phyloP scores from a whole-genome alignment of 345 rosid genomes.

The Acer campestre region DNA sequence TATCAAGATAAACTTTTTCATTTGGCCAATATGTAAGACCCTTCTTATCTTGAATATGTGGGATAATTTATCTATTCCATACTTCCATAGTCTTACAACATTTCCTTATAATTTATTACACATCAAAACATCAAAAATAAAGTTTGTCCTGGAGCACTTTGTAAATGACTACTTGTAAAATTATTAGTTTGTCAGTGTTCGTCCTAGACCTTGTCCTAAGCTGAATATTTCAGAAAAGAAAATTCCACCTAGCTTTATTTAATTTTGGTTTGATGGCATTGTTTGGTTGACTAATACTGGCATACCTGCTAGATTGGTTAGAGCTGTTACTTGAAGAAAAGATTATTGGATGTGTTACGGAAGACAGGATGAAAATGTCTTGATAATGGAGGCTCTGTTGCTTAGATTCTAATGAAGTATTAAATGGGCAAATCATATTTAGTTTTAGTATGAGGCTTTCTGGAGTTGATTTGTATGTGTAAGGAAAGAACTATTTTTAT shows the following conservation, averaged over 20 bases:
- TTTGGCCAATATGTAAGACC: background rate
- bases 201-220: background rate
- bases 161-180: background rate
- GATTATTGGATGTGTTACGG: background rate
- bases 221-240: background rate
- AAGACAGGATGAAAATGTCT: background rate
- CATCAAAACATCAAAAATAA: background rate
- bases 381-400: background rate
- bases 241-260: background rate
- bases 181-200: background rate
- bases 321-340: background rate
- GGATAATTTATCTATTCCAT: background rate
- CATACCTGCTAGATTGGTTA: background rate
- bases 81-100: background rate
- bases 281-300: background rate
- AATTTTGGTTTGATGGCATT: background rate
- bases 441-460: background rate
- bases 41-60: background rate
- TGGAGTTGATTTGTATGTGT: background rate
- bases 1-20: background rate
- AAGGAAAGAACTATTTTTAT: background rate
- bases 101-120: background rate
- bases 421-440: background rate
- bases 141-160: background rate
- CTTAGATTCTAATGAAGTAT: background rate